Base-by-base conservation (phyloP, 352 stramenopile genomes). In the Chrysophaeum taylorii region DNA sequence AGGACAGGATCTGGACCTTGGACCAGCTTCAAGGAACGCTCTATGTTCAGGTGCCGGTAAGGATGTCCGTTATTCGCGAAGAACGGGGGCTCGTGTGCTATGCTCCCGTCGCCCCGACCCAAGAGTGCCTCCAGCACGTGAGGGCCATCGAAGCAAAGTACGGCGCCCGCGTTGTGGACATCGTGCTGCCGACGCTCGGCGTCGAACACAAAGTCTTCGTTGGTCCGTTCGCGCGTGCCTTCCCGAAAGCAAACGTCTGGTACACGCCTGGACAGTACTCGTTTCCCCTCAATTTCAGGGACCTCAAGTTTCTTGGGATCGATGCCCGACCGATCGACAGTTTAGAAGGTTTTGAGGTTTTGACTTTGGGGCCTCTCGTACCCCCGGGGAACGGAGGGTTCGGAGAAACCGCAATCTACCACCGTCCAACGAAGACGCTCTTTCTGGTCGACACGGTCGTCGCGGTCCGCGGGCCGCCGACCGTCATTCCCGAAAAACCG, bases 191-290 rank as follows among this genome's bases (percentile, higher is more conserved):
- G 48, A 86, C 80, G 39, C 76, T 89, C 36, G 85, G 80, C 21
- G 70, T 90, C 54, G 85, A 91, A 70, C 85, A 91, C 76, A 91
- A 91, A 73, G 80, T 83, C 0, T 89, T 87, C 70, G 78, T 79
- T 0, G 84, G 84, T 15, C 83, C 86, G 5, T 86, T 90, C 70
- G 78, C 83, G 12, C 81, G 85, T 70, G 87, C 83, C 57, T 90
- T 89, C 62, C 64, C 71, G 35, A 67, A 76, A 7, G 79, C 83
- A 12, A 33, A 78, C 21, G 82, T 89, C 1, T 91, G 82, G 81
- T 67, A 84, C 16, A 73, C 77, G 57, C 79, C 79, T 1, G 85
- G 85, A 41, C 85, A 91, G 75, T 78, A 75, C 60, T 80, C 77
- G 27, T 88, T 85, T 68, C 82, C 82, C 12, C 50, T 60, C 0